Conservation (phyloP, 164 flowering plant species). For the Vitis cinerea region DNA sequence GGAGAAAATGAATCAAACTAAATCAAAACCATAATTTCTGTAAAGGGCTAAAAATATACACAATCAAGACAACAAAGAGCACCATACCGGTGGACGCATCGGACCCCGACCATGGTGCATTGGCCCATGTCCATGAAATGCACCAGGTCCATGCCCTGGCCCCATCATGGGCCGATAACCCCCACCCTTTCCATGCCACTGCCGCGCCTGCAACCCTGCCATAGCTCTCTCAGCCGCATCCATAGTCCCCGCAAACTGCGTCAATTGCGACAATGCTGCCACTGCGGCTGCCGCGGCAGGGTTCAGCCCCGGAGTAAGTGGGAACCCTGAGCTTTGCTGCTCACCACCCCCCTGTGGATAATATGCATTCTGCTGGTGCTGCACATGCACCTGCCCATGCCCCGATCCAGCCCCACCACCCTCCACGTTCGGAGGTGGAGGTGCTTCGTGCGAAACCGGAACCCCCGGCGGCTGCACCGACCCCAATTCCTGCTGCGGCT, state of each 20-base stretch:
- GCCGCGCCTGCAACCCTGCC: conserved; percentile 22
- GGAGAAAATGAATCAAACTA: no score
- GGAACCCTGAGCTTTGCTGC: conserved; percentile 8
- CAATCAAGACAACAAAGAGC: background rate
- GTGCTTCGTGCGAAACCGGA: background rate
- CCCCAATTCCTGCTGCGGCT: background rate
- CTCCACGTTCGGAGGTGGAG: background rate
- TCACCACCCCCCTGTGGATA: conserved; percentile 10
- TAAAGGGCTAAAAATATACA: background rate
- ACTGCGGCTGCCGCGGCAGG: conserved; percentile 48
- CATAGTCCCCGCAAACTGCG: conserved; percentile 40
- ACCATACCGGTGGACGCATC: conserved; percentile 1
- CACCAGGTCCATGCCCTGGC: background rate
- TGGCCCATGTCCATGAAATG: background rate
- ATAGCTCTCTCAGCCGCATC: conserved; percentile 40
- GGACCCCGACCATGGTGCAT: conserved; percentile 1
- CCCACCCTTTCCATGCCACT: background rate
- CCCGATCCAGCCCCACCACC: background rate
- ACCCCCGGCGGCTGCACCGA: conserved; percentile 5
- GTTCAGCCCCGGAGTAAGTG: conserved; percentile 26
- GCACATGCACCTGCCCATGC: conserved; percentile 18
- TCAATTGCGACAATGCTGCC: conserved; percentile 39
- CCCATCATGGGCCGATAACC: conserved; percentile 6
- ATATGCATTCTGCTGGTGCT: conserved; percentile 25
- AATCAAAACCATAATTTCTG: background rate